phyloP scores from a whole-genome alignment of 1,284 basidiomycete genomes.

The Rhodotorula sp. region DNA sequence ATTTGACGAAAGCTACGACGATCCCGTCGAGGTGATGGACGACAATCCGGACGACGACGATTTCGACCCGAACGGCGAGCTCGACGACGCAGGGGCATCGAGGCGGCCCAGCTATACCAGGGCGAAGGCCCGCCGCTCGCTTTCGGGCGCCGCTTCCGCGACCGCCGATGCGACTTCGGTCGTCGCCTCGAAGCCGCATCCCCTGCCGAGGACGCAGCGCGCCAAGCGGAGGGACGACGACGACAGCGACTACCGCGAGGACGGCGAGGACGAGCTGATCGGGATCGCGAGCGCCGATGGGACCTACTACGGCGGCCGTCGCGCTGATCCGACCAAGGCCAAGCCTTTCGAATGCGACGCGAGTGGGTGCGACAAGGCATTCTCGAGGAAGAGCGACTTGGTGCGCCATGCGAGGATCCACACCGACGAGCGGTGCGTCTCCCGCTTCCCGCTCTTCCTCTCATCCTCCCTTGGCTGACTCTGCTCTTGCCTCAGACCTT shows the following conservation, averaged over 20 bases:
- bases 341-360: conserved; percentile 45
- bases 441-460: not conserved
- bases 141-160: no score
- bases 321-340: not conserved
- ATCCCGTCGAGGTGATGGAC: not conserved
- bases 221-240: not conserved
- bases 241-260: not conserved
- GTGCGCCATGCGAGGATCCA: conserved; percentile 55
- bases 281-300: not conserved
- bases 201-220: no score
- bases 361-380: conserved; percentile 53
- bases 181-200: not conserved
- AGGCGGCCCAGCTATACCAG: no score
- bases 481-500: conserved; percentile 45
- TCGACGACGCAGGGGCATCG: not conserved
- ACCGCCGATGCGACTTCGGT: no score
- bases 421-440: conserved; percentile 44
- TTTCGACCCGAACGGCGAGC: not conserved
- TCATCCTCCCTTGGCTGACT: no score
- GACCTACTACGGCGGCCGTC: not conserved
- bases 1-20: not conserved
- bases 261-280: not conserved
- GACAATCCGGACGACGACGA: conserved; percentile 1
- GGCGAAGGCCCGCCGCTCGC: no score
- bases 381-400: conserved; percentile 55